Evolutionary conservation across 176 grass and related monocot species (phyloP).

Genomic region (Alloteropsis semialata): DNA sequence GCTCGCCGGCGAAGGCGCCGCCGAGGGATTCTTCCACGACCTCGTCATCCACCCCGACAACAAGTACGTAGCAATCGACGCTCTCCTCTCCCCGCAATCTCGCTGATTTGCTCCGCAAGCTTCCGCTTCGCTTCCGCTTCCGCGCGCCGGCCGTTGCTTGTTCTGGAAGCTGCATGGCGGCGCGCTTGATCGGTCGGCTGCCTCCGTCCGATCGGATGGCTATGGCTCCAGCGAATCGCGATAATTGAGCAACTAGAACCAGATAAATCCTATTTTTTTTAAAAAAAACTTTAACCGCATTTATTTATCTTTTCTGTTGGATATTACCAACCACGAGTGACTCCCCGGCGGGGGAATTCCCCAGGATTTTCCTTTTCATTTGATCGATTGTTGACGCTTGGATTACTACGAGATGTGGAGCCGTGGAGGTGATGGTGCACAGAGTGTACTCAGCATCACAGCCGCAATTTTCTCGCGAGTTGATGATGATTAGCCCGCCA

Average conservation of each 20-base stretch:
- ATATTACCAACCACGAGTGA: not conserved
- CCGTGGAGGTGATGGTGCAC: not conserved
- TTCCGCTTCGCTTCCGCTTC: not conserved
- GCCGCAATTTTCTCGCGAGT: not conserved
- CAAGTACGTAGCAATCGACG: not conserved
- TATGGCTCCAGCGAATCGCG: not conserved
- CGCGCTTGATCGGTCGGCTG: not conserved
- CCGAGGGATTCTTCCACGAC: conserved; percentile 22
- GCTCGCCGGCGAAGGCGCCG: conserved; percentile 5
- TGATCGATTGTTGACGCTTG: not conserved
- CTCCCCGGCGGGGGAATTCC: not conserved
- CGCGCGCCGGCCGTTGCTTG: not conserved
- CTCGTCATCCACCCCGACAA: conserved; percentile 81
- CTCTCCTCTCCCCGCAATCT: not conserved
- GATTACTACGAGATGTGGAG: not conserved
- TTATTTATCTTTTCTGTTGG: not conserved
- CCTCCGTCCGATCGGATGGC: not conserved
- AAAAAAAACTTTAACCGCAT: too few relatives aligned
- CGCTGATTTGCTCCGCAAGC: not conserved
- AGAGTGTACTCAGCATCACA: not conserved
- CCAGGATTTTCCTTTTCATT: not conserved
- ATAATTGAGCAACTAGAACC: not conserved
- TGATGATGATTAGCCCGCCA: conserved; percentile 22
- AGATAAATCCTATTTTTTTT: not conserved
- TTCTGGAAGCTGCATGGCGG: conserved; percentile 14